These are phyloP conservation scores for Colletotrichum lini DNA, from an alignment of 2,329 filamentous ascomycete genomes.

Conservation along the genomic window DNA sequence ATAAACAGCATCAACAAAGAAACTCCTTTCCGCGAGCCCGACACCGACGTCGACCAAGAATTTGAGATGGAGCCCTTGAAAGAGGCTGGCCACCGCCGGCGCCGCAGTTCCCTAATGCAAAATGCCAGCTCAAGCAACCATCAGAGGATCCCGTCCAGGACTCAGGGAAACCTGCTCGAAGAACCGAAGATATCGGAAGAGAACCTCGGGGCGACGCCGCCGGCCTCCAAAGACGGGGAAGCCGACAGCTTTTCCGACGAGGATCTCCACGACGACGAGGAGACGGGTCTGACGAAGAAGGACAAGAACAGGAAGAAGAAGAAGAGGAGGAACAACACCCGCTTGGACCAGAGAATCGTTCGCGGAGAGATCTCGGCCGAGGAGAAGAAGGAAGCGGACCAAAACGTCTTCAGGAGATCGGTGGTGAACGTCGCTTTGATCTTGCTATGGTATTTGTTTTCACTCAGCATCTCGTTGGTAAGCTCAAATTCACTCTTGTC, in stretches of 20 bases:
- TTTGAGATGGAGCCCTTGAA: conserved; percentile 71
- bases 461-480: conserved; percentile 91
- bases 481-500: conserved; percentile 53
- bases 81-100: conserved; percentile 66
- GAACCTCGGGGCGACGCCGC: conserved; percentile 44
- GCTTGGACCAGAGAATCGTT: conserved; percentile 78
- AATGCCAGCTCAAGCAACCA: conserved; percentile 49
- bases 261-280: conserved; percentile 87
- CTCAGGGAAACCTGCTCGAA: conserved; percentile 51
- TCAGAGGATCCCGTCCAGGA: conserved; percentile 48
- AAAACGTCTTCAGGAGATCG: conserved; percentile 77
- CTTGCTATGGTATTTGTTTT: conserved; percentile 90
- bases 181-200: conserved; percentile 65
- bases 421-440: conserved; percentile 87
- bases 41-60: conserved; percentile 50
- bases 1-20: not conserved
- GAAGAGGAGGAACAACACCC: conserved; percentile 76
- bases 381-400: conserved; percentile 83
- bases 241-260: conserved; percentile 77
- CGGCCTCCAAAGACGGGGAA: conserved; percentile 52
- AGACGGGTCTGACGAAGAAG: conserved; percentile 84
- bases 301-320: conserved; percentile 78
- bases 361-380: conserved; percentile 74
- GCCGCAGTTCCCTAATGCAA: conserved; percentile 68
- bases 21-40: conserved; percentile 1